A percentile compares a stretch with the other conserved stretches of the same genome.
Conservation (phyloP, 2,329 filamentous ascomycete species). For the Aspergillus aculeatinus region DNA sequence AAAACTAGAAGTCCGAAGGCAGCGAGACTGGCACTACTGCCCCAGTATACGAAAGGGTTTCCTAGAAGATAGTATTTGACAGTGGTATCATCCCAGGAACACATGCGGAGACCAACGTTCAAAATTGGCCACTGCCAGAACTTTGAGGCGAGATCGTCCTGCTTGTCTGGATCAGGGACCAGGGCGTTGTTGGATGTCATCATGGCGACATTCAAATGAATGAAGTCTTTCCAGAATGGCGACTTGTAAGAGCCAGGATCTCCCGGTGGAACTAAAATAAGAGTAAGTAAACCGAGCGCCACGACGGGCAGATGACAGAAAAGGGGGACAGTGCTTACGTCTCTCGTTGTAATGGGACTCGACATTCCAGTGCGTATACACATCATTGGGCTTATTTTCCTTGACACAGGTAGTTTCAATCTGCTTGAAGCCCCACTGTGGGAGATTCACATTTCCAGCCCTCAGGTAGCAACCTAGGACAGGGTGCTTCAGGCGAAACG, state of each 20-base stretch:
- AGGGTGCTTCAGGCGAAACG: slow-evolving; percentile 82
- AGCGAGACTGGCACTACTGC: slow-evolving; percentile 75
- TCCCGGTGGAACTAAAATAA: slow-evolving; percentile 69
- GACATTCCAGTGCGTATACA: slow-evolving; percentile 98
- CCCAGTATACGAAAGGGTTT: slow-evolving; percentile 96
- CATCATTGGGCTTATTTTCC: slow-evolving; percentile 85
- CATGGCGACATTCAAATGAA: slow-evolving; percentile 98
- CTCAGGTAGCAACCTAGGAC: slow-evolving; percentile 88
- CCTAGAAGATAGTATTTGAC: slow-evolving; percentile 98
- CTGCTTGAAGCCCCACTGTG: slow-evolving; percentile 99
- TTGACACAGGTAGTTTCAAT: slow-evolving; percentile 96
- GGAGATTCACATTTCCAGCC: slow-evolving; percentile 92
- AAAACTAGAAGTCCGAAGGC: slow-evolving; percentile 69
- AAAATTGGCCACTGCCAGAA: slow-evolving; percentile 99
- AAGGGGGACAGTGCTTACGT: slow-evolving; percentile 58
- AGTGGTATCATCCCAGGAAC: slow-evolving; percentile 91
- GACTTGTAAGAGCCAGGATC: slow-evolving; percentile 93
- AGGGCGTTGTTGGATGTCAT: slow-evolving; percentile 99
- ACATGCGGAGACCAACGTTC: slow-evolving; percentile 95
- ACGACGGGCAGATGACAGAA: neutral
- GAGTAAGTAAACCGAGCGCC: slow-evolving; percentile 10
- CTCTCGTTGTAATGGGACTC: slow-evolving; percentile 93
- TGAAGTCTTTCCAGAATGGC: slow-evolving; percentile 95
- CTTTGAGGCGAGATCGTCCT: slow-evolving; percentile 92
- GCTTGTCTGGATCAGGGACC: slow-evolving; percentile 96